A percentile compares a stretch with the other conserved stretches of the same genome.
Evolutionary conservation across 108 stramenopile genomes (phyloP).

Genomic region (Nitzschia sp.): DNA sequence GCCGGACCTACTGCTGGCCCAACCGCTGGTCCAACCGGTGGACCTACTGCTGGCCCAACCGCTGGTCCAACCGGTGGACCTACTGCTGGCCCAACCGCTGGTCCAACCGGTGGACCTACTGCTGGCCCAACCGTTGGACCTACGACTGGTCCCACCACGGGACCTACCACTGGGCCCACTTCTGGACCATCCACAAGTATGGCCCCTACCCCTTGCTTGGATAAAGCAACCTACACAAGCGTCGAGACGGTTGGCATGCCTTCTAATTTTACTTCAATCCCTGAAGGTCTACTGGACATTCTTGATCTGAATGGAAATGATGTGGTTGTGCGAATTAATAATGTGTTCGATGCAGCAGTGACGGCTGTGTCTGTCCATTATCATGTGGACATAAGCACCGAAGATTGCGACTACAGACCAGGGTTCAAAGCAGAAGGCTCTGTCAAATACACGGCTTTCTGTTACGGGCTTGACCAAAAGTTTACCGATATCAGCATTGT

Average conservation of each 20-base stretch:
- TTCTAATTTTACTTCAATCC: not conserved
- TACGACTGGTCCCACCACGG: not conserved
- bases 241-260: no score
- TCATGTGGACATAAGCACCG: not conserved
- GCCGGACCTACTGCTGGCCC: constrained; percentile 1
- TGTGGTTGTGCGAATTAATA: not conserved
- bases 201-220: not conserved
- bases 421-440: not conserved
- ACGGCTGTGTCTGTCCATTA: constrained; percentile 7
- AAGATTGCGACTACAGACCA: not conserved
- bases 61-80: constrained; percentile 26
- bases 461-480: constrained; percentile 1
- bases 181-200: constrained; percentile 14
- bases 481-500: constrained; percentile 7
- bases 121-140: not conserved
- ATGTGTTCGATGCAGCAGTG: constrained; percentile 2
- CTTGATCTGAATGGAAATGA: not conserved
- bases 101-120: constrained; percentile 2
- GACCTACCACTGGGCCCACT: constrained; percentile 18
- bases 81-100: constrained; percentile 19
- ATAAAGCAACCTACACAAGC: no score
- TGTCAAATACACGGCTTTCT: not conserved
- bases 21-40: constrained; percentile 5
- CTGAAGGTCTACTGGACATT: not conserved
- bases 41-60: constrained; percentile 14